A percentile compares a stretch with the other conserved stretches of the same genome.
These are phyloP conservation scores for Schizochytrium sp. DNA, from an alignment of 108 stramenopile species.

Conservation along the genomic window DNA sequence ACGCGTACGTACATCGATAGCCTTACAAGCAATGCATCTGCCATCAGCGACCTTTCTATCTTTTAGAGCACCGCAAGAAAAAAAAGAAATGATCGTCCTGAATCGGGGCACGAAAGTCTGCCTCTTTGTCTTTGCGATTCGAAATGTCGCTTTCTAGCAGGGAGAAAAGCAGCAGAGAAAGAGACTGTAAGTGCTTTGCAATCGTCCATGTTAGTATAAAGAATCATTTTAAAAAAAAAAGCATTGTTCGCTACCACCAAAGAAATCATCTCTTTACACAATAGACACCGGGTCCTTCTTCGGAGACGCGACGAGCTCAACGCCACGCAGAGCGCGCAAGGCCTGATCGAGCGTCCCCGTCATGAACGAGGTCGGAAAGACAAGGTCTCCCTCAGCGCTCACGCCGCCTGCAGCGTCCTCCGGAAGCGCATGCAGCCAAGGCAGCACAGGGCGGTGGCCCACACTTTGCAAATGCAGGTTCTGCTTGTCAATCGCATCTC, in stretches of 20 bases:
- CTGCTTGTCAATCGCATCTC: not conserved
- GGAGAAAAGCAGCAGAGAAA: not conserved
- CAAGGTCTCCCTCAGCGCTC: not conserved
- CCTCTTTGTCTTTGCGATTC: not conserved
- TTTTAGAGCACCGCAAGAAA: too few relatives aligned
- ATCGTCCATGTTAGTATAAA: not conserved
- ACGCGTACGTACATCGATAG: too few relatives aligned
- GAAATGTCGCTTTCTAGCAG: not conserved
- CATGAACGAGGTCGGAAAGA: not conserved
- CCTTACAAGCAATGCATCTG: too few relatives aligned
- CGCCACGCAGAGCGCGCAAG: not conserved
- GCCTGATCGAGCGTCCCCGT: not conserved
- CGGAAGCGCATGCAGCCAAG: not conserved
- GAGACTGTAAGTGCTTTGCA: not conserved
- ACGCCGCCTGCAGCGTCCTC: not conserved
- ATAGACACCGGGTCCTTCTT: not conserved
- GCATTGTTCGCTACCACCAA: too few relatives aligned
- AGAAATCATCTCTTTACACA: not conserved
- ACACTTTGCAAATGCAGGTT: not conserved
- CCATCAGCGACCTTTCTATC: too few relatives aligned
- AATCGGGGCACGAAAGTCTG: too few relatives aligned
- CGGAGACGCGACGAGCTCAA: not conserved
- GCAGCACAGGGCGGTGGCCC: not conserved
- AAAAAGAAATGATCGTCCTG: too few relatives aligned
- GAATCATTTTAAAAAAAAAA: too few relatives aligned